These are phyloP conservation scores for Heracleum sosnowskyi DNA, from an alignment of 129 eudicot species.

Conservation along the genomic window DNA sequence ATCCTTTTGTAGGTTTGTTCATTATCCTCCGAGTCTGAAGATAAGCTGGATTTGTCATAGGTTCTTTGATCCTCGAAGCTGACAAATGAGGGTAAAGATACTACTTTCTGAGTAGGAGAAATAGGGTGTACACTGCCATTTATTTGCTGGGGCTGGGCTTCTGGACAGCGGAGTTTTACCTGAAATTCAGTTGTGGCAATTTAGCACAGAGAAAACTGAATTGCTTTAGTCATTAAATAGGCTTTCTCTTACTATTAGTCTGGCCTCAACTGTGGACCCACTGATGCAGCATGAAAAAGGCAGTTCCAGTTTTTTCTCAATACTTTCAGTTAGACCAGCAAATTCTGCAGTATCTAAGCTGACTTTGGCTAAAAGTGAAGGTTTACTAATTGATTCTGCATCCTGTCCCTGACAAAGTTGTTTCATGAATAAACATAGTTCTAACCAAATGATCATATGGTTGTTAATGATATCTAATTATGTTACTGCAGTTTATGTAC, in stretches of 20 bases:
- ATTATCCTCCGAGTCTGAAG: slow-evolving; percentile 37
- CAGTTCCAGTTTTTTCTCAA: slow-evolving; percentile 32
- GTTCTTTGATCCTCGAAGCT: slow-evolving; percentile 33
- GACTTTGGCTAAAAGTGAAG: slow-evolving; percentile 29
- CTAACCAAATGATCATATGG: not conserved
- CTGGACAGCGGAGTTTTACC: slow-evolving; percentile 38
- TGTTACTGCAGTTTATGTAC: slow-evolving; percentile 14
- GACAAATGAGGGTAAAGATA: slow-evolving; percentile 35
- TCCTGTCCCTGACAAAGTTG: slow-evolving; percentile 31
- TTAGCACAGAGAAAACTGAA: not conserved
- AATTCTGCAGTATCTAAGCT: slow-evolving; percentile 28
- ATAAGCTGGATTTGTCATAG: slow-evolving; percentile 19
- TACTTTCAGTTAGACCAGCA: slow-evolving; percentile 12
- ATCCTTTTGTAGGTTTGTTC: slow-evolving; percentile 36
- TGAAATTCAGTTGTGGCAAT: slow-evolving; percentile 21
- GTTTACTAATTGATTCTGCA: slow-evolving; percentile 25
- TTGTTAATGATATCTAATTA: not conserved
- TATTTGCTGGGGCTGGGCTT: slow-evolving; percentile 24
- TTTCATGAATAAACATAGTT: not conserved
- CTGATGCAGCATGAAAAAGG: slow-evolving; percentile 35
- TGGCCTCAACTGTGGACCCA: slow-evolving; percentile 29
- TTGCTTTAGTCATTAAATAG: not conserved
- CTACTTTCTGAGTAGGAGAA: slow-evolving; percentile 44
- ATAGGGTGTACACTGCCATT: slow-evolving; percentile 42
- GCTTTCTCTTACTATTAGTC: slow-evolving; percentile 24